A percentile compares a stretch with the other conserved stretches of the same genome.
phyloP scores from a whole-genome alignment of 2,329 filamentous ascomycete species.

The Juglanconis oblonga region DNA sequence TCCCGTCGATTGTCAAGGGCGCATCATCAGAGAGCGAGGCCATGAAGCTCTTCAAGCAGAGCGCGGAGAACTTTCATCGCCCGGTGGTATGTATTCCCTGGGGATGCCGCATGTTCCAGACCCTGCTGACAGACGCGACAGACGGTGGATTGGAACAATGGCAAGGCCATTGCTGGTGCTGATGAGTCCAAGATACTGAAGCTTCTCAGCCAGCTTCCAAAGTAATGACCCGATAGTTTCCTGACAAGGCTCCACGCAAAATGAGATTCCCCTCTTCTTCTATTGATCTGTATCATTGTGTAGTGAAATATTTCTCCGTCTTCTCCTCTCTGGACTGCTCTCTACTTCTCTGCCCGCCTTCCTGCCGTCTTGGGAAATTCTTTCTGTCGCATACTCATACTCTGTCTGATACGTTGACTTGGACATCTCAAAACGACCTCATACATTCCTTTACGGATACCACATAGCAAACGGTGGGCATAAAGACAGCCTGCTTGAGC shows the following conservation, averaged over 20 bases:
- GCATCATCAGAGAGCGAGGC: slow-evolving; percentile 75
- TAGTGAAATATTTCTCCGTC: background rate
- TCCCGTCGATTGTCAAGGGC: slow-evolving; percentile 64
- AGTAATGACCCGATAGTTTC: slow-evolving; percentile 14
- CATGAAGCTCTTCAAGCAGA: slow-evolving; percentile 71
- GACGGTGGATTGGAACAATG: slow-evolving; percentile 92
- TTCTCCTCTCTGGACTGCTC: background rate
- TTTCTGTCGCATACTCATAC: background rate
- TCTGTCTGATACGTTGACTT: background rate
- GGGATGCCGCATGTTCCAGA: background rate
- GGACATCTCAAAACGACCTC: background rate
- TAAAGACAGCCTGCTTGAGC: background rate
- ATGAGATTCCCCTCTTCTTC: slow-evolving; percentile 11
- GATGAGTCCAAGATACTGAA: slow-evolving; percentile 87
- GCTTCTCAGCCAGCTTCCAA: slow-evolving; percentile 60
- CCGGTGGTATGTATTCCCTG: slow-evolving; percentile 64
- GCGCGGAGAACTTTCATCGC: slow-evolving; percentile 63
- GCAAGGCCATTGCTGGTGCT: slow-evolving; percentile 72
- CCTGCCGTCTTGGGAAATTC: background rate
- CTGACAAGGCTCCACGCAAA: slow-evolving; percentile 1
- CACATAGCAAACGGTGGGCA: background rate
- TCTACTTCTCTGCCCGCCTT: background rate
- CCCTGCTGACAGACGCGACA: slow-evolving; percentile 28
- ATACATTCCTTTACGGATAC: background rate
- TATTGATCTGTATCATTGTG: background rate